phyloP scores from a whole-genome alignment of 2,329 filamentous ascomycete genomes.

The Penicillium concentricum region DNA sequence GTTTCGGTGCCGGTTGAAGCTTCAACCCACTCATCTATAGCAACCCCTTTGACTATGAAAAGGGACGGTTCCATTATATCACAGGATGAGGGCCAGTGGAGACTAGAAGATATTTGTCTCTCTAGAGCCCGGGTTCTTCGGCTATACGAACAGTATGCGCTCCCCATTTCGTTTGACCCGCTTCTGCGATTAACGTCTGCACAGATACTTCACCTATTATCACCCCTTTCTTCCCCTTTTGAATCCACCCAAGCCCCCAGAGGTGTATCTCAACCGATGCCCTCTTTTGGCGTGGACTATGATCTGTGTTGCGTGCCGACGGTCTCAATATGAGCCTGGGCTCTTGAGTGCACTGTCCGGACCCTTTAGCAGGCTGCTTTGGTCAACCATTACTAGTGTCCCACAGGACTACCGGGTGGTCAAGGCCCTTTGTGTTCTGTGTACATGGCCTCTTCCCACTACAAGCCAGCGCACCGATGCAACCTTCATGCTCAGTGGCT shows the following conservation, averaged over 20 bases:
- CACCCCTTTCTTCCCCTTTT: constrained; percentile 64
- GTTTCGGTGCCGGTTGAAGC: constrained; percentile 35
- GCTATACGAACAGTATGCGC: constrained; percentile 44
- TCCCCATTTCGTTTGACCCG: background rate
- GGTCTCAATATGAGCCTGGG: constrained; percentile 54
- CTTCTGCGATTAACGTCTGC: constrained; percentile 29
- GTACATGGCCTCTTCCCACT: constrained; percentile 63
- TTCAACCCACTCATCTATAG: constrained; percentile 27
- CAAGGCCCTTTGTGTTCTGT: constrained; percentile 61
- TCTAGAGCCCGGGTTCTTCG: constrained; percentile 40
- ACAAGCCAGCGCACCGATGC: constrained; percentile 61
- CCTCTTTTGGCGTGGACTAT: constrained; percentile 65
- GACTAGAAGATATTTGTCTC: constrained; percentile 49
- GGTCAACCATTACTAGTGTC: constrained; percentile 58
- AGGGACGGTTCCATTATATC: constrained; percentile 35
- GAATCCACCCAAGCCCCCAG: constrained; percentile 53
- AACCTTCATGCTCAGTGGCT: constrained; percentile 62
- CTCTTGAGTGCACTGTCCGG: constrained; percentile 51
- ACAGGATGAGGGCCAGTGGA: constrained; percentile 45
- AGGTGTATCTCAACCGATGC: constrained; percentile 57
- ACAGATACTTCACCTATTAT: constrained; percentile 61
- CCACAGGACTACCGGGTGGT: constrained; percentile 63
- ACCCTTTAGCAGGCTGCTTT: constrained; percentile 57
- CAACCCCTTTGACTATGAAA: constrained; percentile 35
- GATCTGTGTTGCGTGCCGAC: constrained; percentile 59